Base-by-base conservation (phyloP, 352 stramenopile genomes). In the Phytophthora kernoviae region DNA sequence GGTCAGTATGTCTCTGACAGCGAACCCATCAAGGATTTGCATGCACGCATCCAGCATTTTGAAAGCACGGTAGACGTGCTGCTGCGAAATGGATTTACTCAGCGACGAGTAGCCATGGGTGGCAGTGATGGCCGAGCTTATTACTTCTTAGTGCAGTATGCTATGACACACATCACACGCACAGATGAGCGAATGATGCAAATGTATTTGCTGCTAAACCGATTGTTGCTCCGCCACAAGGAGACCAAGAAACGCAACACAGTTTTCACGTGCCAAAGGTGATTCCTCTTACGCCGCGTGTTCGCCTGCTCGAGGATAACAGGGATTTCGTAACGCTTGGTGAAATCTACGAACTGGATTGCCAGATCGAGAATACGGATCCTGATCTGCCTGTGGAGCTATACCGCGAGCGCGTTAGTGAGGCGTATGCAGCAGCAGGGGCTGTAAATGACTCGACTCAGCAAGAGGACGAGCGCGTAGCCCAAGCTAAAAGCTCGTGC, bases 151-250 rank as follows among this genome's bases (percentile, higher is more conserved):
- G 89, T 97, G 26, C 92, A 98, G 63, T 97, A 96, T 56, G 88
- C 91, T 14, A 96, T 96, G 81, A 96, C 92, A 18, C 88, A 98
- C 73, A 93, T 96, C 47, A 98, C 92, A 18, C 88, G 90, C 36
- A 96, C 88, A n/a, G 91, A 98, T 69, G 91, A 97, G 68, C 84
- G 92, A n/a, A 94, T 97, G 77, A 94, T 94, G 74, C 92, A 98
- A 54, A 93, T 98, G 86, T 95, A 97, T 65, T 58, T 94, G 45
- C 68, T 98, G 59, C 65, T 97, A 32, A 97, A 96, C 58, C 80
- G 88, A 14, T 56, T 97, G 39, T 55, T 97, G 7, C 56, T 88
- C 32, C 84, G 85, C 9, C 84, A 97, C 71, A 93, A 96, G 57
- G 83, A 96, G 62, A 94, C 91, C 10, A 85, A 90, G 45, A 87